Percentiles rank a stretch among this genome's conserved stretches.
These are phyloP conservation scores for Rhodotorula sp. DNA, from an alignment of 1,284 basidiomycete genomes.

Conservation along the genomic window DNA sequence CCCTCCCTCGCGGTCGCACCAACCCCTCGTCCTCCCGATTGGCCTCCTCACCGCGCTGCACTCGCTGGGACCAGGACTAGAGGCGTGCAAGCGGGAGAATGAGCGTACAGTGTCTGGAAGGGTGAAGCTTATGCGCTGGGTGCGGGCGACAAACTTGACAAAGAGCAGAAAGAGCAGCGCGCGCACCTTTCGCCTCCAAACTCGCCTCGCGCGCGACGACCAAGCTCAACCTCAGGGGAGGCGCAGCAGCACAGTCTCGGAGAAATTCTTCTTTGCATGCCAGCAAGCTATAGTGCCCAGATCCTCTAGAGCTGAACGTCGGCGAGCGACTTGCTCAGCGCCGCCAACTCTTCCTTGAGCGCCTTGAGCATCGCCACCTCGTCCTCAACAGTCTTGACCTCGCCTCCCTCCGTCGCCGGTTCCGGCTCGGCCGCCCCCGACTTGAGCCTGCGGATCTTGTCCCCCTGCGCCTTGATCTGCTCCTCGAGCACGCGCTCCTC, in stretches of 20 bases:
- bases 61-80: background rate
- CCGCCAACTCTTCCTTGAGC: constrained; percentile 65
- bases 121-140: constrained; percentile 2
- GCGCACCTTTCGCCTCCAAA: background rate
- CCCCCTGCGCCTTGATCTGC: constrained; percentile 71
- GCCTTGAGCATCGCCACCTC: constrained; percentile 58
- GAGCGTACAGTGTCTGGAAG: background rate
- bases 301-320: constrained; percentile 1
- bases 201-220: background rate
- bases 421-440: constrained; percentile 57
- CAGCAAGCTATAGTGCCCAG: background rate
- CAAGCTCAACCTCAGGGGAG: background rate
- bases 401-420: constrained; percentile 47
- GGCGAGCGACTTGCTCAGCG: constrained; percentile 32
- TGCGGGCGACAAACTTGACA: background rate
- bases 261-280: no score
- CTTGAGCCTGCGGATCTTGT: constrained; percentile 66
- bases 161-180: background rate
- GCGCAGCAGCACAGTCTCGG: no score
- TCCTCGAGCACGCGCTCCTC: constrained; percentile 65
- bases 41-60: background rate
- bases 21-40: background rate
- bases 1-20: no score
- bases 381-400: constrained; percentile 48
- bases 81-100: background rate